Conservation (phyloP, 345 rosid genomes). For the Trapa incisa region DNA sequence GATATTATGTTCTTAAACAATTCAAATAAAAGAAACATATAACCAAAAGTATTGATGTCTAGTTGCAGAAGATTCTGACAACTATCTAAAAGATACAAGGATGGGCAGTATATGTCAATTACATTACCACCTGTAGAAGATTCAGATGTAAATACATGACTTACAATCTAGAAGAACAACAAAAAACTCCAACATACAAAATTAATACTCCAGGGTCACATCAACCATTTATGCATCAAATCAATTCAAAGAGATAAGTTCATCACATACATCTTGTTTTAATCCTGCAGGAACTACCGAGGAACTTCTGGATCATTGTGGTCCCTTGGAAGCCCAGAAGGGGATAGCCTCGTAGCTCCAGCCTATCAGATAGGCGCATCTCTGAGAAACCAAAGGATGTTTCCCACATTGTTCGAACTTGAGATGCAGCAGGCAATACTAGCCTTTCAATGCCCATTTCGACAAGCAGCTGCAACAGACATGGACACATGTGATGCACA, state of each 20-base stretch:
- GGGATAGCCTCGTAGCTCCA: conserved; percentile 15
- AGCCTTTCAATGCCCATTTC: conserved; percentile 20
- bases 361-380: conserved; percentile 15
- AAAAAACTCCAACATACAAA: not conserved
- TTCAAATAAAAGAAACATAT: not conserved
- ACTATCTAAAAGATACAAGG: not conserved
- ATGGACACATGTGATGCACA: not conserved
- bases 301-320: conserved; percentile 17
- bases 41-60: not conserved
- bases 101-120: not conserved
- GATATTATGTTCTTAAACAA: not conserved
- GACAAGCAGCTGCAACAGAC: conserved; percentile 15
- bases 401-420: conserved; percentile 20
- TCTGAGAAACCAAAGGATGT: conserved; percentile 20
- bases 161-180: conserved; percentile 2
- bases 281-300: not conserved
- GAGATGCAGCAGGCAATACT: conserved; percentile 21
- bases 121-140: conserved; percentile 5
- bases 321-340: conserved; percentile 21
- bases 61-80: not conserved
- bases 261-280: conserved; percentile 1
- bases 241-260: not conserved
- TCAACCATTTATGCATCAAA: not conserved
- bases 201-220: not conserved
- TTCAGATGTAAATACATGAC: conserved; percentile 1